phyloP scores from a whole-genome alignment of 176 grass and related monocot species.

The Elymus sibiricus region DNA sequence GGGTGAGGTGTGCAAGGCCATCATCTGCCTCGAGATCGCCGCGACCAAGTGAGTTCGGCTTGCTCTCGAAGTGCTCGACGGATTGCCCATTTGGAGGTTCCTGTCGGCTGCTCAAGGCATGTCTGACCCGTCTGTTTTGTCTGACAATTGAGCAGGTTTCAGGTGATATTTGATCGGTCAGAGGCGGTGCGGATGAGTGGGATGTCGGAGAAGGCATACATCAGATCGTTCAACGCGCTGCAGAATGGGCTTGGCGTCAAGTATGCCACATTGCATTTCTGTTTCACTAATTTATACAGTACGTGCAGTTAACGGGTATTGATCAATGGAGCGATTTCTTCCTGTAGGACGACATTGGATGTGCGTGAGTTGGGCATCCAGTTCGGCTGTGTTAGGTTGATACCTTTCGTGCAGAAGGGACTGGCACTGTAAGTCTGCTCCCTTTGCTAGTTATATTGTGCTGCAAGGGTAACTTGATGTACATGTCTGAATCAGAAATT shows the following conservation, averaged over 20 bases:
- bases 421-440: slow-evolving; percentile 60
- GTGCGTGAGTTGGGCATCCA: slow-evolving; percentile 84
- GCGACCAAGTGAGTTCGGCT: slow-evolving; percentile 60
- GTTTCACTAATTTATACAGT: neutral
- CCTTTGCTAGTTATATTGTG: neutral
- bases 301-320: neutral
- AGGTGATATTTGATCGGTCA: slow-evolving; percentile 77
- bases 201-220: slow-evolving; percentile 95
- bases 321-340: neutral
- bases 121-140: neutral
- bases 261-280: slow-evolving; percentile 24
- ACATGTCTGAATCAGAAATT: neutral
- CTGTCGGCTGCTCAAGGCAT: neutral
- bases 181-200: slow-evolving; percentile 84
- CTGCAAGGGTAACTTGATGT: neutral
- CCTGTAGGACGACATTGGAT: slow-evolving; percentile 60
- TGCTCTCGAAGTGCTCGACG: slow-evolving; percentile 29
- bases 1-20: slow-evolving; percentile 95
- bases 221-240: slow-evolving; percentile 83
- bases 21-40: slow-evolving; percentile 91
- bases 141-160: slow-evolving; percentile 32
- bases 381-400: slow-evolving; percentile 91
- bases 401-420: slow-evolving; percentile 89
- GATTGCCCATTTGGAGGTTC: neutral
- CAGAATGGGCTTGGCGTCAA: slow-evolving; percentile 94